Base-by-base conservation (phyloP, 495 filamentous ascomycete species). In the Trichoderma virens region DNA sequence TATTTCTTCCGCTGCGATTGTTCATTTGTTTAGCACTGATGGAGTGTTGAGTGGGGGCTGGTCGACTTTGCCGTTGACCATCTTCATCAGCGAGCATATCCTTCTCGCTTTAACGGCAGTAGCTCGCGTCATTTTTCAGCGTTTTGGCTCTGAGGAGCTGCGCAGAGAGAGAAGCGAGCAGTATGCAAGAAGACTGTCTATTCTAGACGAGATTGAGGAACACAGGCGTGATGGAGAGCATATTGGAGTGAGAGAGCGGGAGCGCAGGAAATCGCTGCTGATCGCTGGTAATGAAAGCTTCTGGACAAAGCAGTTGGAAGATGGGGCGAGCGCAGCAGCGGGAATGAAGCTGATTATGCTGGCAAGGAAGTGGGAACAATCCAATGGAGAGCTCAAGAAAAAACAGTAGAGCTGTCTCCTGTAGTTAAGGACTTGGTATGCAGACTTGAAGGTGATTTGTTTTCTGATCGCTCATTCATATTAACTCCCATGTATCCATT, bases 1-100 rank as follows among this genome's bases (percentile, higher is more conserved):
- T 35, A 64, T 66, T 45, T 62, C 65, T 11, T 63, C 65, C 5
- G 65, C 65, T 5, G 65, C 60, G 13, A 35, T 66, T 35, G 65
- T 66, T 41, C 61, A 62, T 32, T 23, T 66, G 11, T 66, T 66
- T 25, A 35, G 64, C 23, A 14, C 64, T 35, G 54, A 56, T 27
- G 43, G 43, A n/a, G n/a, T 64, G 27, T 14, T 34, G 23, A 56
- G 62, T 35, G 54, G 54, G 43, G 43, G 54, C 43, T 64, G 62
- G 62, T 64, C 43, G 5, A 64, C 62, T 3, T 27, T 64, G 11
- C 62, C 62, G 20, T 28, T 64, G 27, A 64, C 62, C 16, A 64
- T 64, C 27, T 64, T 64, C 6, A 27, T 64, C 23, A 64, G 62
- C 62, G 62, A 64, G 62, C 62, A 64, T 28, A 34, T 64, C n/a